Evolutionary conservation across 2,329 filamentous ascomycete species (phyloP).

Genomic region (Samsoniella hepiali): DNA sequence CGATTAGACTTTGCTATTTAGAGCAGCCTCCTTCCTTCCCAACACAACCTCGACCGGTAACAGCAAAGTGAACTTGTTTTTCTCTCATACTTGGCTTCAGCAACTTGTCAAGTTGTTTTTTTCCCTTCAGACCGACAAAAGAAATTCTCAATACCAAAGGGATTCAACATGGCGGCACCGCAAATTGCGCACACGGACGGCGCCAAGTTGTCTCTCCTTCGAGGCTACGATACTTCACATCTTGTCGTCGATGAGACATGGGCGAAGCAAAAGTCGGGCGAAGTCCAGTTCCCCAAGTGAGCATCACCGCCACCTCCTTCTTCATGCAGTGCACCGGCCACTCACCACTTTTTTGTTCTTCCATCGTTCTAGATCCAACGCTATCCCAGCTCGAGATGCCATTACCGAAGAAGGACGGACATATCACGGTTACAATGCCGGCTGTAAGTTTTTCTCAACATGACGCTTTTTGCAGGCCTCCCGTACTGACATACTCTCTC

Average conservation of each 20-base stretch:
- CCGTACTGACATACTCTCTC: not conserved
- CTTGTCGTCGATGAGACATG: constrained; percentile 15
- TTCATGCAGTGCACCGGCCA: not conserved
- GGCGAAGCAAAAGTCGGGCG: constrained; percentile 5
- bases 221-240: constrained; percentile 15
- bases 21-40: not conserved
- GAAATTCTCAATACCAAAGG: not conserved
- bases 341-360: not conserved
- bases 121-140: too few relatives aligned
- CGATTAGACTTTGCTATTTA: too few relatives aligned
- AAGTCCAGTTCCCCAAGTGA: constrained; percentile 9
- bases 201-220: constrained; percentile 12
- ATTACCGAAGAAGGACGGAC: constrained; percentile 8
- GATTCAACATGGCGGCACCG: not conserved
- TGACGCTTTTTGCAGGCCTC: not conserved
- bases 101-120: too few relatives aligned
- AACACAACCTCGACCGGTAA: too few relatives aligned
- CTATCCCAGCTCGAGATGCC: not conserved
- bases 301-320: not conserved
- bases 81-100: too few relatives aligned
- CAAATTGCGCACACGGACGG: constrained; percentile 6
- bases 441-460: constrained; percentile 2
- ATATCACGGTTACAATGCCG: constrained; percentile 17
- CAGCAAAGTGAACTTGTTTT: too few relatives aligned
- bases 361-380: not conserved